A percentile compares a stretch with the other conserved stretches of the same genome.
Conservation (phyloP, 306 rosid genomes). For the Oxytropis ochrocephala region DNA sequence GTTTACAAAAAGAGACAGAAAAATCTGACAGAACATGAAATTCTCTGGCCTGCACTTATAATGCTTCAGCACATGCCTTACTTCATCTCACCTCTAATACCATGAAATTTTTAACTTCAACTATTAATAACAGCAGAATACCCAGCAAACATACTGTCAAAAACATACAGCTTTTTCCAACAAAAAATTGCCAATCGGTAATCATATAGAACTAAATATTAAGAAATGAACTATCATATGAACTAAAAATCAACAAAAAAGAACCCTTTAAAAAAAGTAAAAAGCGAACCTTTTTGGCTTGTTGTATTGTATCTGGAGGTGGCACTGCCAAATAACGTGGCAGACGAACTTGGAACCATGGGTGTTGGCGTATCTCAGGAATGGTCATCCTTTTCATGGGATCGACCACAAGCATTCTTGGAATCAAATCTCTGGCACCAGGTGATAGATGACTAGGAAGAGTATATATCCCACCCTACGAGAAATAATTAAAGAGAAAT, state of each 20-base stretch:
- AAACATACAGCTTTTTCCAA: not conserved
- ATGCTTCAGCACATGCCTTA: not conserved
- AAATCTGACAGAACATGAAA: not conserved
- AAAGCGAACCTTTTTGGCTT: conserved; percentile 60
- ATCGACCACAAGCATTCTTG: conserved; percentile 88
- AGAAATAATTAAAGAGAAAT: not conserved
- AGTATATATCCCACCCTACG: conserved; percentile 88
- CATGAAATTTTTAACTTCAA: not conserved
- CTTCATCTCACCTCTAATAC: conserved; percentile 16
- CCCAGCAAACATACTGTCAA: not conserved
- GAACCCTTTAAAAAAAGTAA: not conserved
- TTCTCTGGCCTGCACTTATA: not conserved
- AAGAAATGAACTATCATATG: not conserved
- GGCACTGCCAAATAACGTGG: conserved; percentile 94
- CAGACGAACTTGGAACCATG: conserved; percentile 88
- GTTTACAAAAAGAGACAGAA: not conserved
- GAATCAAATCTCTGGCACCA: conserved; percentile 85
- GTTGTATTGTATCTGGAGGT: conserved; percentile 73
- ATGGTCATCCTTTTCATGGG: conserved; percentile 88
- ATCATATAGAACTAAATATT: not conserved
- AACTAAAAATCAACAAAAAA: not conserved
- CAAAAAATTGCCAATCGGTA: not conserved
- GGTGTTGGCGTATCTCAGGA: conserved; percentile 88
- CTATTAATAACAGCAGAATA: not conserved
- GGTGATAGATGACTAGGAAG: conserved; percentile 88